phyloP scores from a whole-genome alignment of 2,329 filamentous ascomycete species.

The Albifimbria verrucaria region DNA sequence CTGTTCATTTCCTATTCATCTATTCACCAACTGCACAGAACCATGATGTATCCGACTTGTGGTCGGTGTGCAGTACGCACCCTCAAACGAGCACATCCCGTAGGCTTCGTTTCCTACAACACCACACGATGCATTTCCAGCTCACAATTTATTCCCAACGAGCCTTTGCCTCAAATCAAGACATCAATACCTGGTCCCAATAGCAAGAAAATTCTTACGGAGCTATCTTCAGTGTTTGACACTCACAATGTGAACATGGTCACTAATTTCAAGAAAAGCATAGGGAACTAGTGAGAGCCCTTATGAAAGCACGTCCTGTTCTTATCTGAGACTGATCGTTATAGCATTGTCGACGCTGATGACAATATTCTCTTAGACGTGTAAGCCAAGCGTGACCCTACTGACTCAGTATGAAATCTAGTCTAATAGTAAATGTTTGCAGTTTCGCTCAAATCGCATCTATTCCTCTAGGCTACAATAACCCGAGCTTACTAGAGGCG shows the following conservation, averaged over 20 bases:
- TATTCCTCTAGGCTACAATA: conserved; percentile 89
- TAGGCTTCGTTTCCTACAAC: not conserved
- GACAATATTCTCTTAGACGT: conserved; percentile 69
- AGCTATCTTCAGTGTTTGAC: conserved; percentile 76
- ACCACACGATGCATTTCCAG: conserved; percentile 15
- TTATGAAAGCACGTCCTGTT: not conserved
- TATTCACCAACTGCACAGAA: no score
- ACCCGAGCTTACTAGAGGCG: conserved; percentile 65
- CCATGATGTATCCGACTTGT: no score
- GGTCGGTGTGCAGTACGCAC: no score
- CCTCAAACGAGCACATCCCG: not conserved
- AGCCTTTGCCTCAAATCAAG: conserved; percentile 50
- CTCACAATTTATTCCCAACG: conserved; percentile 37
- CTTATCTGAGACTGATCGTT: not conserved
- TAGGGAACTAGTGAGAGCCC: conserved; percentile 63
- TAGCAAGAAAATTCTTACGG: conserved; percentile 62
- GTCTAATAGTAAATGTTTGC: not conserved
- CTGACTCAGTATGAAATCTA: not conserved
- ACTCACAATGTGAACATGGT: conserved; percentile 80
- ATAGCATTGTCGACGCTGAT: conserved; percentile 59
- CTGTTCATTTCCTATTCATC: no score
- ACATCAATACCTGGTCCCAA: conserved; percentile 70
- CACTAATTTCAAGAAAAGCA: conserved; percentile 66
- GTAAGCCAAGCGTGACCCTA: conserved; percentile 34
- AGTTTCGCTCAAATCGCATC: conserved; percentile 87